Base-by-base conservation (phyloP, 176 grass and related monocot genomes). In the Carex pumila region DNA sequence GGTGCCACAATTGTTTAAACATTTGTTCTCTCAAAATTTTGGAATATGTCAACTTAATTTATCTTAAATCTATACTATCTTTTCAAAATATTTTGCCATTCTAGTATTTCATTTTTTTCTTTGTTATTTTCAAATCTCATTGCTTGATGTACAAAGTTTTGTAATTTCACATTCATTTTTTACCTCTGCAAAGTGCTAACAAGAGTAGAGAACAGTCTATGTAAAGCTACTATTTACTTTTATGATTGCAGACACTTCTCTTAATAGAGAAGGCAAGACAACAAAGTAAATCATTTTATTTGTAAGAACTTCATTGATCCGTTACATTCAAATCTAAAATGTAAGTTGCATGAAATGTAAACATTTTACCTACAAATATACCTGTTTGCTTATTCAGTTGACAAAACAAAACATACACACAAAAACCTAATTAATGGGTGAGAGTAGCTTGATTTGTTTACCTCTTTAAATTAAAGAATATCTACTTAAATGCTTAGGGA, bases 201-300 rank as follows among this genome's bases (percentile, higher is more conserved):
- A 54, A 52, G 49, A 25, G 18, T 32, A 50, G 39, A 78, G 45
- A 54, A 30, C 22, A 12, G 73, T 58, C 13, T 79, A 18, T 79
- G 50, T 59, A 30, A 45, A 81, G 59, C 19, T 19, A 81, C 15
- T 41, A 61, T 47, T 81, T 63, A 81, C 39, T 81, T 63, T 64
- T 49, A 65, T 61, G 50, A 80, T 81, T 65, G 15, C 58, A 81
- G 29, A 18, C 79, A 81, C 56, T 15, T 56, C 13, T 72, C 25
- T 59, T 64, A 79, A 64, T 63, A 64, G 21, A 62, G 36, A 81
- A 81, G 58, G 18, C 12, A 81, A 62, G 15, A 19, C 12, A 81
- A 21, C 29, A 81, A 45, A 19, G 22, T 36, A 62, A 80, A 36
- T 80, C 79, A 64, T 81, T 81, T 64, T 64, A 79, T 59, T 32